A percentile compares a stretch with the other conserved stretches of the same genome.
These are phyloP conservation scores for Aspergillus asperescens DNA, from an alignment of 495 filamentous ascomycete species.

Conservation along the genomic window DNA sequence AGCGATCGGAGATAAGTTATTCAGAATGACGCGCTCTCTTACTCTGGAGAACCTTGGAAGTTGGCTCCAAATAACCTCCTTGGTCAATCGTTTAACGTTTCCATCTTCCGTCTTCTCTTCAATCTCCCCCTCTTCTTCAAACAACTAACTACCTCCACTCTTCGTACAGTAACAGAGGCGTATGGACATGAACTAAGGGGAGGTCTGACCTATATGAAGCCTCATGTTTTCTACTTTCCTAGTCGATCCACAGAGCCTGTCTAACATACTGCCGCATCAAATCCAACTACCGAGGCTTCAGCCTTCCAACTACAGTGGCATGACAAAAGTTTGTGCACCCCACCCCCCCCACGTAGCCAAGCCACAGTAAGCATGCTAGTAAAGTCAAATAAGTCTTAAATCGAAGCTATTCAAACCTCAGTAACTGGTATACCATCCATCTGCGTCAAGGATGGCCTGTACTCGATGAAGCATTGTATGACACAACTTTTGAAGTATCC, in stretches of 20 bases:
- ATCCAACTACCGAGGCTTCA: neutral
- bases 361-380: too few relatives aligned
- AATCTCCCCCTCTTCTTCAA: neutral
- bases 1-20: too few relatives aligned
- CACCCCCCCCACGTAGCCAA: too few relatives aligned
- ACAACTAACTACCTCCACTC: conserved; percentile 3
- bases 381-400: too few relatives aligned
- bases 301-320: conserved; percentile 2
- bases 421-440: too few relatives aligned
- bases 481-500: neutral
- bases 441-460: too few relatives aligned
- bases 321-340: too few relatives aligned
- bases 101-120: neutral
- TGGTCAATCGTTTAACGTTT: conserved; percentile 1
- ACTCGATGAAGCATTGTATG: neutral
- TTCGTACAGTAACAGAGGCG: neutral
- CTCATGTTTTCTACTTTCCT: neutral
- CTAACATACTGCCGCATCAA: neutral
- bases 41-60: neutral
- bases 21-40: too few relatives aligned
- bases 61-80: conserved; percentile 8
- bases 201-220: neutral
- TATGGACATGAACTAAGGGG: neutral
- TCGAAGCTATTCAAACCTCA: too few relatives aligned
- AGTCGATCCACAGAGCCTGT: neutral